phyloP scores from a whole-genome alignment of 2,329 filamentous ascomycete genomes.

The Fusarium solani-melongenae region DNA sequence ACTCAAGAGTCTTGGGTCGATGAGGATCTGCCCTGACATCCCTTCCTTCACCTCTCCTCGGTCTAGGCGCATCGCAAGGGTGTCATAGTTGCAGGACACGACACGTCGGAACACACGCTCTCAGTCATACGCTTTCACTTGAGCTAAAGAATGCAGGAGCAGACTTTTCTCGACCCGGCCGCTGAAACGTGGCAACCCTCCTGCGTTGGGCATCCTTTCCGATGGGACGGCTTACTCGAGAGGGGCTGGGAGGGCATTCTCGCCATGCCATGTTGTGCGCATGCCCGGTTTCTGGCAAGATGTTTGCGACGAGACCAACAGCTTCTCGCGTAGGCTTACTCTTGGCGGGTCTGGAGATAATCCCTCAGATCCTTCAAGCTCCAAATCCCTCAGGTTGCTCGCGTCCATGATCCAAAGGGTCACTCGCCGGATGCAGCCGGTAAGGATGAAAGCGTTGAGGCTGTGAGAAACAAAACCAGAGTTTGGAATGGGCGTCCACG shows the following conservation, averaged over 20 bases:
- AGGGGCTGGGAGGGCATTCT: constrained; percentile 15
- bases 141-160: not conserved
- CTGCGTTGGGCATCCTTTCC: not conserved
- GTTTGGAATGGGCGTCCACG: constrained; percentile 22
- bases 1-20: not conserved
- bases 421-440: not conserved
- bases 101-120: not conserved
- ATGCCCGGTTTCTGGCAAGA: not conserved
- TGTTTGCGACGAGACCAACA: constrained; percentile 12
- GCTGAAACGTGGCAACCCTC: constrained; percentile 11
- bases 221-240: not conserved
- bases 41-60: not conserved
- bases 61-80: not conserved
- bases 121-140: not conserved
- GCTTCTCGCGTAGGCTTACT: constrained; percentile 25
- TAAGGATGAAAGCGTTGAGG: constrained; percentile 13
- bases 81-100: not conserved
- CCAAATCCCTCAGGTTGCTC: not conserved
- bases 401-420: not conserved
- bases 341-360: constrained; percentile 29
- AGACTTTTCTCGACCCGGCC: not conserved
- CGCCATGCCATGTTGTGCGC: not conserved
- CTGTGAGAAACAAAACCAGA: not conserved
- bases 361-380: not conserved
- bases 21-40: not conserved